These are phyloP conservation scores for Vanrija pseudolonga DNA, from an alignment of 1,284 basidiomycete species.

Conservation along the genomic window DNA sequence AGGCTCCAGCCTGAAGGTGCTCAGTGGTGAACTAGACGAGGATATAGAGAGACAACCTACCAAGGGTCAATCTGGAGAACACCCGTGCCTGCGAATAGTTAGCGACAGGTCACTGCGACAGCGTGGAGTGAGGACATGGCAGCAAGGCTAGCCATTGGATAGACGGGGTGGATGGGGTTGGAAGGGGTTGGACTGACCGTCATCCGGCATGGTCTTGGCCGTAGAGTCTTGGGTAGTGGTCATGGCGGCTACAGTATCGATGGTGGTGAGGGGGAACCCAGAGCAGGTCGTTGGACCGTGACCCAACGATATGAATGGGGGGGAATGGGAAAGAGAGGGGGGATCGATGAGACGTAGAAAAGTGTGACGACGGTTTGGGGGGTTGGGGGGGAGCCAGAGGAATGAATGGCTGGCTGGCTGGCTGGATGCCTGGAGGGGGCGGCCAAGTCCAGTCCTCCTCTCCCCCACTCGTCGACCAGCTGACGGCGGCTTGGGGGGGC, in stretches of 20 bases:
- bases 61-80: slow-evolving; percentile 46
- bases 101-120: not conserved
- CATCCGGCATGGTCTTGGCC: not conserved
- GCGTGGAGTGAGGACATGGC: not conserved
- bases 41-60: slow-evolving; percentile 15
- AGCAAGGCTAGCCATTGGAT: not conserved
- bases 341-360: not conserved
- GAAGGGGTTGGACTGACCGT: slow-evolving; percentile 3
- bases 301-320: not conserved
- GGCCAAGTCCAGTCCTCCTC: no score
- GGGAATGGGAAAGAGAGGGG: not conserved
- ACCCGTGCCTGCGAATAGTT: slow-evolving; percentile 32
- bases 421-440: no score
- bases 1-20: slow-evolving; percentile 61
- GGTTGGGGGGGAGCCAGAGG: no score
- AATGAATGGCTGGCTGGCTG: no score
- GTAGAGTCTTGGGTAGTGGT: not conserved
- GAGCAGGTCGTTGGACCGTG: not conserved
- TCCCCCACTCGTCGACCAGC: no score
- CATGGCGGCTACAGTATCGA: not conserved
- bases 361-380: not conserved
- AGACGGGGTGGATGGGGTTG: no score
- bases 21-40: not conserved
- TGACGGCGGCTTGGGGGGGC: no score
- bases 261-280: not conserved